These are phyloP conservation scores for Trichomonas vaginalis DNA, from an alignment of 208 protist genomes.

Conservation along the genomic window DNA sequence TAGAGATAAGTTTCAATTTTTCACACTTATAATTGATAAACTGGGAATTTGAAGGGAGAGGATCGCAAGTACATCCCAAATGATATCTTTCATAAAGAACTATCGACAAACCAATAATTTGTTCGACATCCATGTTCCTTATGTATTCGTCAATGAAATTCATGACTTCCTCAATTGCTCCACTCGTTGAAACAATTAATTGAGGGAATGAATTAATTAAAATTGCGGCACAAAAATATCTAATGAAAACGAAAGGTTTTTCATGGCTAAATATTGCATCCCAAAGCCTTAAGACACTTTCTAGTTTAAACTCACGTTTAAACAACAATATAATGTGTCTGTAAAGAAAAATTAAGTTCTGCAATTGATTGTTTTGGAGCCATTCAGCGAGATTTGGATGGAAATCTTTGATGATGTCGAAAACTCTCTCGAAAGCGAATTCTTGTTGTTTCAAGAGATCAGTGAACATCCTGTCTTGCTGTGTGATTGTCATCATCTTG, in stretches of 20 bases:
- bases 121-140: not conserved
- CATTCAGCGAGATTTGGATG: not conserved
- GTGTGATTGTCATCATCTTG: not conserved
- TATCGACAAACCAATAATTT: not conserved
- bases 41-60: not conserved
- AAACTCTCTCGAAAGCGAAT: not conserved
- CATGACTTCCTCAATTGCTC: not conserved
- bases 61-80: not conserved
- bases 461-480: conserved; percentile 6
- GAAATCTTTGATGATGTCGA: not conserved
- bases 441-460: not conserved
- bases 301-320: not conserved
- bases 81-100: not conserved
- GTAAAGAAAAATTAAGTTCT: not conserved
- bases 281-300: not conserved
- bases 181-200: not conserved
- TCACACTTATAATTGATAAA: not conserved
- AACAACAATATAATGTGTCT: not conserved
- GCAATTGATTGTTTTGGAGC: not conserved
- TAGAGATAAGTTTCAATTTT: not conserved
- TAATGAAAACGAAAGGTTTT: not conserved
- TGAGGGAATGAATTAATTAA: not conserved
- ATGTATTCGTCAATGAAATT: not conserved
- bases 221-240: not conserved
- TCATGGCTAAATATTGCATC: not conserved